Percentiles rank a stretch among this genome's conserved stretches.
phyloP scores from a whole-genome alignment of 441 rosid genomes.

The Erodium texanum region DNA sequence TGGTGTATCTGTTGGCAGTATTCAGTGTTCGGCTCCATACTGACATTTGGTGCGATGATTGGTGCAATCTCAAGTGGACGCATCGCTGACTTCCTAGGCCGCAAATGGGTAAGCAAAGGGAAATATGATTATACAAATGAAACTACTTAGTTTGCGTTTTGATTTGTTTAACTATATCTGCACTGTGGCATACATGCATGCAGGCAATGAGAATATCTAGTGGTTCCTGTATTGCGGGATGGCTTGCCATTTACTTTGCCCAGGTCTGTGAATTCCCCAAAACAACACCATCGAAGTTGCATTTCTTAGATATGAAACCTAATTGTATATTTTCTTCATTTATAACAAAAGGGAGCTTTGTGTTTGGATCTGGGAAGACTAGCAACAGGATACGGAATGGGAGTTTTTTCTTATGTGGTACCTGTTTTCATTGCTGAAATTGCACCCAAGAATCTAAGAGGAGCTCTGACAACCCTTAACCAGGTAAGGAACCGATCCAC shows the following conservation, averaged over 20 bases:
- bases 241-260: constrained; percentile 91
- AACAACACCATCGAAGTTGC: constrained; percentile 9
- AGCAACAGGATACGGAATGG: constrained; percentile 93
- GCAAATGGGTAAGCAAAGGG: constrained; percentile 61
- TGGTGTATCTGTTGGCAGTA: constrained; percentile 35
- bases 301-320: constrained; percentile 11
- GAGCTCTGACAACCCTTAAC: constrained; percentile 70
- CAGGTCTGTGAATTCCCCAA: constrained; percentile 35
- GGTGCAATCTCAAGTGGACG: constrained; percentile 89
- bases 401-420: constrained; percentile 88
- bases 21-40: constrained; percentile 79
- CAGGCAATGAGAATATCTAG: constrained; percentile 82
- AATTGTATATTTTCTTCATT: constrained; percentile 18
- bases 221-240: constrained; percentile 60
- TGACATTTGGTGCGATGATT: constrained; percentile 93
- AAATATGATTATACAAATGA: neutral
- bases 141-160: constrained; percentile 7
- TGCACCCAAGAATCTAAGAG: constrained; percentile 79
- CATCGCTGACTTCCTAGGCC: constrained; percentile 67
- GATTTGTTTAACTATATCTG: neutral
- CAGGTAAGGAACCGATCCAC: constrained; percentile 41
- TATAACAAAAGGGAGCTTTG: constrained; percentile 49
- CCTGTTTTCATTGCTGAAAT: constrained; percentile 90
- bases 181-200: constrained; percentile 23
- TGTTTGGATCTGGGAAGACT: constrained; percentile 69